Conservation (phyloP, 768 basidiomycete genomes). For the Hydnomerulius pinastri region DNA sequence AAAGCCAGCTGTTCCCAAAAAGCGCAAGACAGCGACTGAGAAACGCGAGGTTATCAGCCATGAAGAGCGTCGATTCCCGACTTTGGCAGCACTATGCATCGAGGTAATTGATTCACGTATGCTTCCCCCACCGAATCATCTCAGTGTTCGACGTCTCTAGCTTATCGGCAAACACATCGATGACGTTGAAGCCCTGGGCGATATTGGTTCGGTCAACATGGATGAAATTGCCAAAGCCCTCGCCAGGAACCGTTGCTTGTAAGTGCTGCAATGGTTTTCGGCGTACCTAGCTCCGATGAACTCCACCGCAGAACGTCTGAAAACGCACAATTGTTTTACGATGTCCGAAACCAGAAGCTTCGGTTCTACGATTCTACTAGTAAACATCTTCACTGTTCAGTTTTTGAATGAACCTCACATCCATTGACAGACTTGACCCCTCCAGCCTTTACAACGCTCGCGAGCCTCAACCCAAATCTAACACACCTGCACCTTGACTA, state of each 20-base stretch:
- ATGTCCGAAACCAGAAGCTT: constrained; percentile 62
- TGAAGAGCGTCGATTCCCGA: constrained; percentile 69
- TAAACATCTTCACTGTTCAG: constrained; percentile 39
- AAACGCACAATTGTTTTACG: constrained; percentile 86
- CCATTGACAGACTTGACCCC: constrained; percentile 62
- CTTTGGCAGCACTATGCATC: constrained; percentile 80
- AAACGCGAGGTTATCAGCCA: constrained; percentile 68
- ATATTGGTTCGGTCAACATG: constrained; percentile 83
- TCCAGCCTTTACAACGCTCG: constrained; percentile 67
- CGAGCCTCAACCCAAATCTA: constrained; percentile 82
- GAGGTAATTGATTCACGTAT: constrained; percentile 44
- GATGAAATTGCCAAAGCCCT: constrained; percentile 83
- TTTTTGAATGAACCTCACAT: neutral
- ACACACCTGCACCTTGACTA: constrained; percentile 77
- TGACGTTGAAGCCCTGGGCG: constrained; percentile 86
- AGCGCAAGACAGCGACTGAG: constrained; percentile 63
- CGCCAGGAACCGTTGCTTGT: constrained; percentile 81
- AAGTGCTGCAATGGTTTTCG: constrained; percentile 33
- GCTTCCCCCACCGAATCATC: neutral
- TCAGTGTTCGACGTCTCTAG: constrained; percentile 36
- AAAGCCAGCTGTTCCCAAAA: constrained; percentile 61
- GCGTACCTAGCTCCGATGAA: constrained; percentile 3
- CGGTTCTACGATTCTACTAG: constrained; percentile 89
- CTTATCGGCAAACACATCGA: constrained; percentile 84
- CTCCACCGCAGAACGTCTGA: constrained; percentile 58